Evolutionary conservation across 1,284 basidiomycete species (phyloP).

Genomic region (Earliella scabrosa): DNA sequence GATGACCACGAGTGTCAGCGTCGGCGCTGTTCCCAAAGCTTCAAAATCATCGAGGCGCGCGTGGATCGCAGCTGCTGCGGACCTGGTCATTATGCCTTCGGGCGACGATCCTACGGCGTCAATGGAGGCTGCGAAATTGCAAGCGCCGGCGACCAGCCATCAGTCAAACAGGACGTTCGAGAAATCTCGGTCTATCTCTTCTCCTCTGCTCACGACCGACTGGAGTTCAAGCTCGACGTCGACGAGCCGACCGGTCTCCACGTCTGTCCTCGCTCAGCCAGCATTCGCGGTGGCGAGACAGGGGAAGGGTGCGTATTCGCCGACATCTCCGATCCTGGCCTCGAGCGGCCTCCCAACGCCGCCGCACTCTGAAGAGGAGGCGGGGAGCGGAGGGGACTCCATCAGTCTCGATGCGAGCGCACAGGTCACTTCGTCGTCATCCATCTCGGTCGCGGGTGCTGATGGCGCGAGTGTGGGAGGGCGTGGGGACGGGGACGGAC

Average conservation of each 20-base stretch:
- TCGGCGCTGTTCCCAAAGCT: neutral
- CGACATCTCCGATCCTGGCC: neutral
- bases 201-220: conserved; percentile 4
- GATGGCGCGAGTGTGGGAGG: neutral
- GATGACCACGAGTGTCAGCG: neutral
- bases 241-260: conserved; percentile 1
- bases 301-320: neutral
- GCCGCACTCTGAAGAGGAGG: conserved; percentile 5
- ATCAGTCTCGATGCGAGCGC: neutral
- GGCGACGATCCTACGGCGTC: conserved; percentile 4
- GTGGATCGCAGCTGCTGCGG: conserved; percentile 27
- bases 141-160: neutral
- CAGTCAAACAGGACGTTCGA: neutral
- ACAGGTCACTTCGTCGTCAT: neutral
- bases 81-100: conserved; percentile 24
- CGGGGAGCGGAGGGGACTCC: neutral
- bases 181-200: conserved; percentile 7
- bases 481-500: neutral
- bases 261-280: neutral
- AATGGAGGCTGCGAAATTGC: neutral
- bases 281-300: neutral
- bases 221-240: neutral
- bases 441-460: neutral
- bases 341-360: conserved; percentile 2
- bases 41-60: conserved; percentile 15